These are phyloP conservation scores for Candida dubliniensis DNA, from an alignment of 1,139 yeast species.

Conservation along the genomic window DNA sequence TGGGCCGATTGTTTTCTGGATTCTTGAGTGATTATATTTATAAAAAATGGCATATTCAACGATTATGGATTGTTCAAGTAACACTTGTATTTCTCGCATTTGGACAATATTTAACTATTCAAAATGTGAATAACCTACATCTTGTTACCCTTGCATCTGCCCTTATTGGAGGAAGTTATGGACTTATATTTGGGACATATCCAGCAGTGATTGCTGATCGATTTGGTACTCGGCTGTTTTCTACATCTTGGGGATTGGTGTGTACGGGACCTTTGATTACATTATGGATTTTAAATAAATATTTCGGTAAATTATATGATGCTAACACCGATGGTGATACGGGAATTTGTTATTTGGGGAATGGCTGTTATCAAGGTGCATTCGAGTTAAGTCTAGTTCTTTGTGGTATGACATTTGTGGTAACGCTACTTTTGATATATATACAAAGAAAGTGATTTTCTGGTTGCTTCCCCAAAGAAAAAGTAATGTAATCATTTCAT, in stretches of 20 bases:
- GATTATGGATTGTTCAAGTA: slow-evolving; percentile 40
- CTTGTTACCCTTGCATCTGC: slow-evolving; percentile 34
- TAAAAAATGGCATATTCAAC: slow-evolving; percentile 32
- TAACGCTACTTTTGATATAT: slow-evolving; percentile 26
- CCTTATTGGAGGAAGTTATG: slow-evolving; percentile 41
- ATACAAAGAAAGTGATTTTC: slow-evolving; percentile 22
- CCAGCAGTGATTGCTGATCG: slow-evolving; percentile 49
- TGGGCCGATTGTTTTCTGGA: slow-evolving; percentile 41
- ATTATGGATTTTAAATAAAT: slow-evolving; percentile 37
- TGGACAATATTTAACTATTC: slow-evolving; percentile 33
- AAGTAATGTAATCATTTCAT: not conserved
- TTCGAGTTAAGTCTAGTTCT: slow-evolving; percentile 30
- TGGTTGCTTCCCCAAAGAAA: not conserved
- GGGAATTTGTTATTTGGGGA: slow-evolving; percentile 38
- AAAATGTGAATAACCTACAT: slow-evolving; percentile 27
- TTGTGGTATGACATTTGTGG: slow-evolving; percentile 23
- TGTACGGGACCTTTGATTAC: slow-evolving; percentile 44
- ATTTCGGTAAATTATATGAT: slow-evolving; percentile 43
- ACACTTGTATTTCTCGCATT: slow-evolving; percentile 28
- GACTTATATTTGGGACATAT: slow-evolving; percentile 43
- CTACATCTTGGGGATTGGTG: slow-evolving; percentile 48
- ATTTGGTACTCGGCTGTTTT: slow-evolving; percentile 42
- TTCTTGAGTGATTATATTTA: slow-evolving; percentile 38
- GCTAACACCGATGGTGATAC: slow-evolving; percentile 29
- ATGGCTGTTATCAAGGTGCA: slow-evolving; percentile 38